Conservation (phyloP, 768 basidiomycete species). For the Sarcomyxa edulis region DNA sequence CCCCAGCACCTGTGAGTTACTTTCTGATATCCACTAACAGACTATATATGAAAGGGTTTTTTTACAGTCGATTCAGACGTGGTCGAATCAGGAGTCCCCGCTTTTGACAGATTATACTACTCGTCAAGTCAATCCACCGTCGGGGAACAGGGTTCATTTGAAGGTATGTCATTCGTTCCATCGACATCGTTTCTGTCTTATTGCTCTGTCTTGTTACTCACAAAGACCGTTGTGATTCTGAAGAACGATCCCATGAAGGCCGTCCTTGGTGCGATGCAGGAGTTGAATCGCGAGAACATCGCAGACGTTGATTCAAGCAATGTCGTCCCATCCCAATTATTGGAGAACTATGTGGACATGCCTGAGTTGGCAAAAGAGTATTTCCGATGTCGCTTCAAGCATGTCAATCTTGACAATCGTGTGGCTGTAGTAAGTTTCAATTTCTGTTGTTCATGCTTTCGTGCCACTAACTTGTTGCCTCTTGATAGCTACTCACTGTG, state of each 20-base stretch:
- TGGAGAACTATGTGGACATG: constrained; percentile 10
- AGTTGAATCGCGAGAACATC: constrained; percentile 4
- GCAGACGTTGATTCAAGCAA: background rate
- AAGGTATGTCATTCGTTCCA: no score
- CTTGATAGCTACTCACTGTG: constrained; percentile 10
- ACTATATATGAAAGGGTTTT: no score
- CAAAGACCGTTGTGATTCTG: constrained; percentile 3
- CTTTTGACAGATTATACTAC: constrained; percentile 11
- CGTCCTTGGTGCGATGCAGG: constrained; percentile 9
- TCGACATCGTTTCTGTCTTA: background rate
- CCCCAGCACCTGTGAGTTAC: no score
- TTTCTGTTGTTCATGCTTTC: background rate
- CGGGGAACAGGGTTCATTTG: constrained; percentile 5
- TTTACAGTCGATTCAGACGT: background rate
- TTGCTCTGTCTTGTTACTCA: no score
- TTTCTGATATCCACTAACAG: no score
- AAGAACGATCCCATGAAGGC: constrained; percentile 10
- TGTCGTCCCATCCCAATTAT: background rate
- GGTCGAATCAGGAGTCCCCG: constrained; percentile 5
- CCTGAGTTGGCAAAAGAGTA: constrained; percentile 11
- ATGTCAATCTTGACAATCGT: constrained; percentile 3
- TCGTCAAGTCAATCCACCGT: constrained; percentile 8
- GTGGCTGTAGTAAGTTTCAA: constrained; percentile 9
- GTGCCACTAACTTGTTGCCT: background rate
- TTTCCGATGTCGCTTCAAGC: constrained; percentile 8